These are phyloP conservation scores for Candida parachauliodes DNA, from an alignment of 805 yeast genomes.

Conservation along the genomic window DNA sequence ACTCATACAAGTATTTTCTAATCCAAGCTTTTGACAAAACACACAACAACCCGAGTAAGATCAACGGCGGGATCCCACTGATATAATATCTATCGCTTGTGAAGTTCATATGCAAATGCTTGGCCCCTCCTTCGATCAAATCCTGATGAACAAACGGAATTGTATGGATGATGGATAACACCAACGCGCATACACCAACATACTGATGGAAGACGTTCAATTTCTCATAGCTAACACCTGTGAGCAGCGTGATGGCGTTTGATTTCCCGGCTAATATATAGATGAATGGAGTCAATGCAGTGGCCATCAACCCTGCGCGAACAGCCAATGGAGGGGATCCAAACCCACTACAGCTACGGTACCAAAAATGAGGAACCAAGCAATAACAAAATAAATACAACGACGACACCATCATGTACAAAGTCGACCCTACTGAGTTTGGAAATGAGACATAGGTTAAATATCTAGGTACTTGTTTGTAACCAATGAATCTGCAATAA, in stretches of 20 bases:
- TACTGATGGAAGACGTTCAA: constrained; percentile 50
- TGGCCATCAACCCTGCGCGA: constrained; percentile 49
- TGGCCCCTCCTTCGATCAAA: constrained; percentile 46
- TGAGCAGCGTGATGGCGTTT: constrained; percentile 44
- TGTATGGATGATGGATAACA: constrained; percentile 47
- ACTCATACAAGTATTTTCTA: constrained; percentile 42
- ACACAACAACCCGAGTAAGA: constrained; percentile 43
- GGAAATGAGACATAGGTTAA: constrained; percentile 28
- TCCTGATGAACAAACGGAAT: constrained; percentile 48
- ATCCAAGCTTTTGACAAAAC: constrained; percentile 38
- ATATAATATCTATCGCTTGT: constrained; percentile 17
- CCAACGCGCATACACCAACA: constrained; percentile 38
- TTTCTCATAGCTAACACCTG: constrained; percentile 56
- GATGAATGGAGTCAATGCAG: constrained; percentile 49
- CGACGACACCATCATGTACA: constrained; percentile 31
- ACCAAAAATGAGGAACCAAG: constrained; percentile 48
- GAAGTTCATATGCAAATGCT: constrained; percentile 15
- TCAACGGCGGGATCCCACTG: constrained; percentile 49
- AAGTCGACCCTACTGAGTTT: constrained; percentile 34
- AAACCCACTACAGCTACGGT: constrained; percentile 49
- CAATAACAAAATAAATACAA: constrained; percentile 35
- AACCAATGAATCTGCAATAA: constrained; percentile 34
- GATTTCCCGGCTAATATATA: constrained; percentile 51
- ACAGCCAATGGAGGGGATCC: constrained; percentile 60
- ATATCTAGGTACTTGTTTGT: constrained; percentile 25